Conservation (phyloP, 176 grass and related monocot species). For the Carex parvula region DNA sequence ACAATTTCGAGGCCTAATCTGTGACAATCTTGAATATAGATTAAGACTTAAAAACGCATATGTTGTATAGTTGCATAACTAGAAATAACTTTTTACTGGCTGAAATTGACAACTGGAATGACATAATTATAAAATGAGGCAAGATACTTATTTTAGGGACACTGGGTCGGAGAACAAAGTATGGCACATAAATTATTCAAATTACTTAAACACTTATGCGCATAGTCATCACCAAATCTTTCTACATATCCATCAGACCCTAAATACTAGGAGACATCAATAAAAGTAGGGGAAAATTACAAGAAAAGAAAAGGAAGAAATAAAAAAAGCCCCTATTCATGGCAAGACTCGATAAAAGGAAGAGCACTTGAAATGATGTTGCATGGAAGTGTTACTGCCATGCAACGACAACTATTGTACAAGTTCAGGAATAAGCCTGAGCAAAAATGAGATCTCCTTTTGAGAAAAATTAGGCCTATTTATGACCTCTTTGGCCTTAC, state of each 20-base stretch:
- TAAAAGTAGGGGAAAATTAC: background rate
- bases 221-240: background rate
- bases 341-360: background rate
- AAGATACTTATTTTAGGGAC: background rate
- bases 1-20: background rate
- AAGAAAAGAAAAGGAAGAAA: background rate
- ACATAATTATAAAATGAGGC: background rate
- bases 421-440: conserved; percentile 89
- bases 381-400: background rate
- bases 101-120: background rate
- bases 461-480: conserved; percentile 57
- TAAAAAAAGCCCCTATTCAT: background rate
- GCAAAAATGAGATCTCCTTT: conserved; percentile 63
- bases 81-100: background rate
- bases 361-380: background rate
- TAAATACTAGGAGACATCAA: background rate
- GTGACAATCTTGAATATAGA: background rate
- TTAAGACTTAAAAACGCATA: background rate
- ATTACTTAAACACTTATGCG: background rate
- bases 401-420: conserved; percentile 39
- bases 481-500: background rate
- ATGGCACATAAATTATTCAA: background rate
- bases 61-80: background rate
- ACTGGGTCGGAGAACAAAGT: background rate
- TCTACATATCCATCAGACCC: background rate